These are phyloP conservation scores for Brassica carinata DNA, from an alignment of 345 rosid species.

Conservation along the genomic window DNA sequence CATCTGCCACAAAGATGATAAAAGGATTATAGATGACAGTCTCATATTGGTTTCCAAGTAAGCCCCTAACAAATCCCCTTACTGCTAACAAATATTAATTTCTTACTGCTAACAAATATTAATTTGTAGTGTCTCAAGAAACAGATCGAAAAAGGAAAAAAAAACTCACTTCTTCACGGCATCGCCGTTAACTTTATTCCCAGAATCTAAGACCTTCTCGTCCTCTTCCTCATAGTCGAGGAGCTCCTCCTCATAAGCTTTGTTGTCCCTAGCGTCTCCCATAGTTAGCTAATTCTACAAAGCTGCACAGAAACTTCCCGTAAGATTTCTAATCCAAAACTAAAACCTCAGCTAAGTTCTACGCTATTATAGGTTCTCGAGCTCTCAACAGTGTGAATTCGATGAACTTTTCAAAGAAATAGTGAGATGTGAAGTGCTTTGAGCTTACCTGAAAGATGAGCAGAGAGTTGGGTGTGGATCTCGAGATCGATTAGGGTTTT, in stretches of 20 bases:
- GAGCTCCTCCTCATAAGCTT: conserved; percentile 98
- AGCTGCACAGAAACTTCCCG: neutral
- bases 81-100: neutral
- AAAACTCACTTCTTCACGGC: conserved; percentile 76
- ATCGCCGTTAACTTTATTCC: conserved; percentile 80
- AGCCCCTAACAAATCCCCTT: neutral
- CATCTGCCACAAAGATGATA: conserved; percentile 53
- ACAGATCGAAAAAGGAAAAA: neutral
- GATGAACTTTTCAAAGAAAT: neutral
- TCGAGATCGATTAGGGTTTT: conserved; percentile 49
- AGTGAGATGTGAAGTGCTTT: neutral
- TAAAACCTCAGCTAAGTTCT: neutral
- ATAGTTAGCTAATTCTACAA: conserved; percentile 34
- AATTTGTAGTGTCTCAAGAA: neutral
- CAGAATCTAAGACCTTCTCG: conserved; percentile 76
- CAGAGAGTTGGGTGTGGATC: conserved; percentile 16
- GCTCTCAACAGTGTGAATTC: neutral
- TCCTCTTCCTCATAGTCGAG: conserved; percentile 97
- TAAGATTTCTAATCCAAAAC: conserved; percentile 12
- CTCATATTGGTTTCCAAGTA: neutral
- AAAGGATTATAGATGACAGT: neutral
- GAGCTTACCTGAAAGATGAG: conserved; percentile 38
- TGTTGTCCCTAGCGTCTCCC: conserved; percentile 97
- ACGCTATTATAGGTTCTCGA: neutral
- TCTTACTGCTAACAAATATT: no score